These are phyloP conservation scores for Ganoderma lingzhi DNA, from an alignment of 1,284 basidiomycete species.

Conservation along the genomic window DNA sequence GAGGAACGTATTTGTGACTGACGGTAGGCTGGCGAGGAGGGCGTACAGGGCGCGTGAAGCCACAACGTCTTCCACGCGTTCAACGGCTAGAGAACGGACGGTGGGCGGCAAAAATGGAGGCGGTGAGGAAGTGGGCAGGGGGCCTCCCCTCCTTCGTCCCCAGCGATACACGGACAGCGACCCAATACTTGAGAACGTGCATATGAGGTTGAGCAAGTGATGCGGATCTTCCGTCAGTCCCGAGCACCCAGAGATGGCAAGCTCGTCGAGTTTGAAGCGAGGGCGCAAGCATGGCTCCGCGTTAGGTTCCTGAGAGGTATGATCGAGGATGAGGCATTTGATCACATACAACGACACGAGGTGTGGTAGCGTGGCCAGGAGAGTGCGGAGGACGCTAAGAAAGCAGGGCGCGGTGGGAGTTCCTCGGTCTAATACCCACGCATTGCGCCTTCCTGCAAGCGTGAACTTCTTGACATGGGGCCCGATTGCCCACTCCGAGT, in stretches of 20 bases:
- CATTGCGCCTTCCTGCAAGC: background rate
- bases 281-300: background rate
- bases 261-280: background rate
- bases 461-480: background rate
- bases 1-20: background rate
- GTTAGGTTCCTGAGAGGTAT: background rate
- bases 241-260: background rate
- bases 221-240: background rate
- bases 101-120: background rate
- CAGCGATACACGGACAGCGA: background rate
- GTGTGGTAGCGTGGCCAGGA: background rate
- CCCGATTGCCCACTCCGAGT: background rate
- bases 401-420: background rate
- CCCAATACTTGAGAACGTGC: background rate
- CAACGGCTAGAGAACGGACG: background rate
- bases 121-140: background rate
- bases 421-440: background rate
- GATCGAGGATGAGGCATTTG: background rate
- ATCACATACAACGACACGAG: background rate
- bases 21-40: background rate
- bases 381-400: background rate
- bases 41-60: background rate
- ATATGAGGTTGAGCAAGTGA: background rate
- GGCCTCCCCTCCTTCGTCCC: background rate
- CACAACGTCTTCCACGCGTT: background rate